Percentiles rank a stretch among this genome's conserved stretches.
Evolutionary conservation across 306 rosid species (phyloP).

Genomic region (Morella rubra): DNA sequence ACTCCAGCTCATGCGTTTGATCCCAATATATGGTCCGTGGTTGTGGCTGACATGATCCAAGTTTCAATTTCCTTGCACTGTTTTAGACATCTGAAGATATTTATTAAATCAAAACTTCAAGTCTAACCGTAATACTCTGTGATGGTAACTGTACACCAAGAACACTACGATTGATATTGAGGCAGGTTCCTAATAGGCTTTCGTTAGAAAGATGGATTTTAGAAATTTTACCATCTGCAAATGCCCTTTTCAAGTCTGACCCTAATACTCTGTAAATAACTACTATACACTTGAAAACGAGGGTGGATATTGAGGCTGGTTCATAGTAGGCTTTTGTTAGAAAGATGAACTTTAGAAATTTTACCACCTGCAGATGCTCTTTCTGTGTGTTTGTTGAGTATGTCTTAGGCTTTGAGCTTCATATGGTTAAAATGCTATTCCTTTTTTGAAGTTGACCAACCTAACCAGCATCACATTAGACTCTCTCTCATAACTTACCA

Average conservation of each 20-base stretch:
- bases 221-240: neutral
- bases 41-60: too few relatives aligned
- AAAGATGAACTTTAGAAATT: neutral
- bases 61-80: too few relatives aligned
- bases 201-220: neutral
- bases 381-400: neutral
- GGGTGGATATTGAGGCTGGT: neutral
- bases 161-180: neutral
- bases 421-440: neutral
- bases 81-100: too few relatives aligned
- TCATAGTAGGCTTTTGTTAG: neutral
- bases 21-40: neutral
- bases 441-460: neutral
- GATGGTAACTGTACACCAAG: neutral
- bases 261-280: neutral
- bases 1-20: neutral
- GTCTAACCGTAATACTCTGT: neutral
- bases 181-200: neutral
- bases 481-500: neutral
- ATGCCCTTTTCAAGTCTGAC: neutral
- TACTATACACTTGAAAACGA: neutral
- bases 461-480: neutral
- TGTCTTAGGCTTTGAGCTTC: neutral
- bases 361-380: neutral
- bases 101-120: neutral